phyloP scores from a whole-genome alignment of 768 basidiomycete species.

The Boletus vermiculosoides region DNA sequence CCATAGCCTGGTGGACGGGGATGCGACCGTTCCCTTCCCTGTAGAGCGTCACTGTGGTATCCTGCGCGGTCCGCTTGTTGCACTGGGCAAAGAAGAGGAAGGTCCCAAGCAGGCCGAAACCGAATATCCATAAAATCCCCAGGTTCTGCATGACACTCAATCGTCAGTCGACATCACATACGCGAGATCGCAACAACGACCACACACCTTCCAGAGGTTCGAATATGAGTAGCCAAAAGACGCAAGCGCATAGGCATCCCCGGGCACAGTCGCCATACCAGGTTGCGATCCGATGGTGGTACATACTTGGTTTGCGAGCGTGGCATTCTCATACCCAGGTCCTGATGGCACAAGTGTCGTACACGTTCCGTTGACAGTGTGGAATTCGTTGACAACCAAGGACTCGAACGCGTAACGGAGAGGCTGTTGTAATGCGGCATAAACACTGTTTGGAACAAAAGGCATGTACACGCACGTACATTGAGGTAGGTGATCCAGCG shows the following conservation, averaged over 20 bases:
- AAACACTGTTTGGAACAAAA: constrained; percentile 31
- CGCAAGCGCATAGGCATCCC: constrained; percentile 40
- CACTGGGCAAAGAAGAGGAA: constrained; percentile 39
- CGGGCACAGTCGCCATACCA: constrained; percentile 41
- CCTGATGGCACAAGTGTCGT: constrained; percentile 33
- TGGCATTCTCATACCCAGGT: constrained; percentile 34
- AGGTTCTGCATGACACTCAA: constrained; percentile 28
- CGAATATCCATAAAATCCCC: constrained; percentile 48
- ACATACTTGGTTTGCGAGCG: constrained; percentile 42
- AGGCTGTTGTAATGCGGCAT: constrained; percentile 34
- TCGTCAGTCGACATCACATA: not conserved
- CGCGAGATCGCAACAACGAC: not conserved
- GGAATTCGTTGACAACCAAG: constrained; percentile 51
- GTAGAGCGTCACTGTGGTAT: constrained; percentile 31
- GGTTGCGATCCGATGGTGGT: constrained; percentile 40
- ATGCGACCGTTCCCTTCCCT: constrained; percentile 7
- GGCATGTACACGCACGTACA: constrained; percentile 35
- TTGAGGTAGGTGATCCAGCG: constrained; percentile 22
- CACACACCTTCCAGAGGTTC: constrained; percentile 39
- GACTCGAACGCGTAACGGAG: constrained; percentile 26
- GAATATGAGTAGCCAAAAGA: constrained; percentile 28
- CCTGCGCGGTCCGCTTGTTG: constrained; percentile 29
- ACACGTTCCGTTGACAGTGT: constrained; percentile 36
- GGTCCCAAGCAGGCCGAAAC: constrained; percentile 36
- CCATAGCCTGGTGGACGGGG: not conserved